Evolutionary conservation across 768 basidiomycete species (phyloP), one percentile per base, ranked within the genome.

Genomic region (Amanita polypyramis): DNA sequence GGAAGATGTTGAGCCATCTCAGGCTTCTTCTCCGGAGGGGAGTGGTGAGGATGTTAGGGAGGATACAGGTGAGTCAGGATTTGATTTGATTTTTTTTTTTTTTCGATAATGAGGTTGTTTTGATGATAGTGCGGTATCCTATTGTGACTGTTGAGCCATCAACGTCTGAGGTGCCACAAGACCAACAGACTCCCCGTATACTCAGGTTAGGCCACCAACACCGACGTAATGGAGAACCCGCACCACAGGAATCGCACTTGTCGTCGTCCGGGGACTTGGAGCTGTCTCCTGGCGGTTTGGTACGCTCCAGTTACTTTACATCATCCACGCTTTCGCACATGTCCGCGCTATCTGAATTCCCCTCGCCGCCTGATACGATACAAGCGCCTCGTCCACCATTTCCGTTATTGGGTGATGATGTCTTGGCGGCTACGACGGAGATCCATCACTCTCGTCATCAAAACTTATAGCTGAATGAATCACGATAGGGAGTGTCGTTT

Each of bases 321-420:
- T 72, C 70, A 2, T 82, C 81, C 0, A 68, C 64, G 4, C 52
- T 65, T 8, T 86, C 85, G 0, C 71, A 72, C 25, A 86, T 87
- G 70, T 85, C 84, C 1, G 70, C 71, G 7, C 70, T 86, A 11
- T 85, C 82, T 3, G 85, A 85, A 55, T 87, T 87, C 58, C 85
- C 84, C 1, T 63, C 62, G 7, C 48, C 48, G 11, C 48, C 48
- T 8, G 48, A 30, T 10, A 43, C 32, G 20, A 42, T 38, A 5
- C 17, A 43, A 15, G 43, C 43, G 40, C 23, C 36, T 4, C 33
- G 15, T 23, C 33, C n/a, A n/a, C n/a, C n/a, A n/a, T n/a, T n/a
- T n/a, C n/a, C n/a, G n/a, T n/a, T n/a, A n/a, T n/a, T n/a, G n/a
- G n/a, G n/a, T n/a, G n/a, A n/a, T n/a, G n/a, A n/a, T n/a, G n/a